Base-by-base conservation (phyloP, 148 eudicot species). In the Diospyros kaki region DNA sequence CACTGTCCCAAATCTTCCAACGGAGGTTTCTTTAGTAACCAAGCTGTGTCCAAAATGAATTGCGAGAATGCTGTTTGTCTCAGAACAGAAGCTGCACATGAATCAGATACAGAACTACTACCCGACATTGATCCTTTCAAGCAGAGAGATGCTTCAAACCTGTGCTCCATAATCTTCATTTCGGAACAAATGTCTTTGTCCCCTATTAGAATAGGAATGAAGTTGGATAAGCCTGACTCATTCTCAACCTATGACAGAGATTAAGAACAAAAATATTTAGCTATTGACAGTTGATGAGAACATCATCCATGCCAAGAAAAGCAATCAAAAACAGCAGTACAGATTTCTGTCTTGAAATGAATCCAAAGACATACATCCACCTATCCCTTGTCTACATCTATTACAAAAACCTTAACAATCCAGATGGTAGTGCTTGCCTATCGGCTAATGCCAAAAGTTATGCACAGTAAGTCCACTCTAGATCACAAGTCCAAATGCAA, bases 171-270 rank as follows among this genome's bases (percentile, higher is more conserved):
- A 78, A 69, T 78, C 73, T 82, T 85, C 80, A 94, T 86, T 84
- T 92, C 97, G 63, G 88, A 88, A 83, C 96, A 92, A 51, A 89
- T 84, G 69, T 77, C 88, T 73, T 86, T 81, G 71, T 88, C 87
- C 15, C 94, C 94, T 52, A 94, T 82, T 59, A 94, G 83, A 74
- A 94, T 80, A n/a, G 98, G 97, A 75, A 94, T 73, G 79, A 90
- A 92, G 81, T 94, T 94, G 75, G 98, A 94, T 68, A 94, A 58
- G 46, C 98, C 98, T 11, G 82, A 90, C 63, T 90, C 89, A 80
- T 94, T 94, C 81, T 94, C 98, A 60, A 94, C 90, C 98, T 94
- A 73, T 66, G 85, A 65, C 28, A 28, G 28, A 28, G 28, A 7
- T 44, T 64, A 3, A 77, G 50, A 74, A 51, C 45, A 51, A 40